A percentile compares a stretch with the other conserved stretches of the same genome.
phyloP scores from a whole-genome alignment of 768 basidiomycete species.

The Mycena kentingensis region DNA sequence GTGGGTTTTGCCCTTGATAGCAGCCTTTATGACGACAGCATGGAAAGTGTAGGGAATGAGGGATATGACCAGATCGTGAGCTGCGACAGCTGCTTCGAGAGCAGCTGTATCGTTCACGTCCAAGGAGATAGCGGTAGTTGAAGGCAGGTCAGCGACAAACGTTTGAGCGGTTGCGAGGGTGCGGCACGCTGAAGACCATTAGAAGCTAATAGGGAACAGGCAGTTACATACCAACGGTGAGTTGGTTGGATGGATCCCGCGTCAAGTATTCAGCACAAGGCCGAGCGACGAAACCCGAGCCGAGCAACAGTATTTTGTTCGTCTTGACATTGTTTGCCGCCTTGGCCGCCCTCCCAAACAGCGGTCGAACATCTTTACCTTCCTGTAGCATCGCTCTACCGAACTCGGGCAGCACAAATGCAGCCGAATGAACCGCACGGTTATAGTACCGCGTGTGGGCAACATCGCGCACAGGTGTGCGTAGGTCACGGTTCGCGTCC shows the following conservation, averaged over 20 bases:
- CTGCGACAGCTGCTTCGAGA: conserved; percentile 79
- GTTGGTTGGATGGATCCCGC: conserved; percentile 73
- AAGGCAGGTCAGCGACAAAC: conserved; percentile 67
- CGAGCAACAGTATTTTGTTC: conserved; percentile 83
- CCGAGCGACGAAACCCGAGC: conserved; percentile 92
- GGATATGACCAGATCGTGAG: conserved; percentile 91
- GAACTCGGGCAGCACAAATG: conserved; percentile 95
- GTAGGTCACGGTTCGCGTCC: conserved; percentile 67
- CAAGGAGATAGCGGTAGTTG: conserved; percentile 73
- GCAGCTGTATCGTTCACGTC: conserved; percentile 73
- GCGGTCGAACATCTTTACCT: conserved; percentile 66
- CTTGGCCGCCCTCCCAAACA: conserved; percentile 67
- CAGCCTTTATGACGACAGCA: conserved; percentile 85
- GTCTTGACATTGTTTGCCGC: conserved; percentile 47
- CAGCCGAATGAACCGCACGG: conserved; percentile 70
- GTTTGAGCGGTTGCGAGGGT: conserved; percentile 76
- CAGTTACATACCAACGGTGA: conserved; percentile 73
- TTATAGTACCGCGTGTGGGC: conserved; percentile 84
- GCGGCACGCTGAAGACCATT: conserved; percentile 67
- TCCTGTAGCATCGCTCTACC: conserved; percentile 75
- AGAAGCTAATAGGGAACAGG: background rate
- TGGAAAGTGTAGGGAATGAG: conserved; percentile 96
- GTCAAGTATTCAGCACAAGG: conserved; percentile 96
- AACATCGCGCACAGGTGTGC: conserved; percentile 72
- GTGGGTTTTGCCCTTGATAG: conserved; percentile 85